Evolutionary conservation across 1,284 basidiomycete genomes (phyloP).

Genomic region (Rhodotorula sp.): DNA sequence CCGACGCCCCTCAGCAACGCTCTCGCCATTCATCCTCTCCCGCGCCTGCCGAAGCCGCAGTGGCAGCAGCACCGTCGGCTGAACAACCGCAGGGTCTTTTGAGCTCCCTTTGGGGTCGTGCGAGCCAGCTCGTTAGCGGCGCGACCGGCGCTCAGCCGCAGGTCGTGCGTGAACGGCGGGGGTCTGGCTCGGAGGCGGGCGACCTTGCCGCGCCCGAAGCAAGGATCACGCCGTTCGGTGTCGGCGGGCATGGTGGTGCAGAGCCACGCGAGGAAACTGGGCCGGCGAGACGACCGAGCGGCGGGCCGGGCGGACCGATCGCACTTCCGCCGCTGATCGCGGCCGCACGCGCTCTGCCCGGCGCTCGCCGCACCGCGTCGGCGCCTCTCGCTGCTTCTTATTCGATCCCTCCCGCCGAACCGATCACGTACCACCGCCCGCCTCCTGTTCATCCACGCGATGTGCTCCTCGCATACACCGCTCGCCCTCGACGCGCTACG

Average conservation of each 20-base stretch:
- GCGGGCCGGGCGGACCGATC: neutral
- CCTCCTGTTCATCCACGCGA: conserved; percentile 18
- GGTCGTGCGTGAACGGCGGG: neutral
- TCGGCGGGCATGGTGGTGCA: neutral
- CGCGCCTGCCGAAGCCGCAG: neutral
- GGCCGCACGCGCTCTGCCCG: neutral
- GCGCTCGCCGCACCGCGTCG: neutral
- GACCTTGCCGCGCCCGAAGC: conserved; percentile 1
- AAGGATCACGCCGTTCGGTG: conserved; percentile 10
- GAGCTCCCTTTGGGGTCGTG: conserved; percentile 18
- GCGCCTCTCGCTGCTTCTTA: neutral
- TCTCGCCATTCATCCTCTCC: neutral
- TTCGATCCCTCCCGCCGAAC: conserved; percentile 21
- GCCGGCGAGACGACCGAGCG: neutral
- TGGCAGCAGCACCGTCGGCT: neutral
- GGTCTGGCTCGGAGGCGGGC: neutral
- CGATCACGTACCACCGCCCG: conserved; percentile 36
- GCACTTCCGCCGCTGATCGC: conserved; percentile 5
- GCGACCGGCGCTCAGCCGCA: neutral
- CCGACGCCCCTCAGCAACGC: neutral
- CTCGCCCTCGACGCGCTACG: too few species aligned
- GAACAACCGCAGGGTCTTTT: conserved; percentile 8
- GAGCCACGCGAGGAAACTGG: neutral
- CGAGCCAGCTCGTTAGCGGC: conserved; percentile 15
- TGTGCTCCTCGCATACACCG: neutral